Base-by-base conservation (phyloP, 139 green algal species). In the Closterium sp. region DNA sequence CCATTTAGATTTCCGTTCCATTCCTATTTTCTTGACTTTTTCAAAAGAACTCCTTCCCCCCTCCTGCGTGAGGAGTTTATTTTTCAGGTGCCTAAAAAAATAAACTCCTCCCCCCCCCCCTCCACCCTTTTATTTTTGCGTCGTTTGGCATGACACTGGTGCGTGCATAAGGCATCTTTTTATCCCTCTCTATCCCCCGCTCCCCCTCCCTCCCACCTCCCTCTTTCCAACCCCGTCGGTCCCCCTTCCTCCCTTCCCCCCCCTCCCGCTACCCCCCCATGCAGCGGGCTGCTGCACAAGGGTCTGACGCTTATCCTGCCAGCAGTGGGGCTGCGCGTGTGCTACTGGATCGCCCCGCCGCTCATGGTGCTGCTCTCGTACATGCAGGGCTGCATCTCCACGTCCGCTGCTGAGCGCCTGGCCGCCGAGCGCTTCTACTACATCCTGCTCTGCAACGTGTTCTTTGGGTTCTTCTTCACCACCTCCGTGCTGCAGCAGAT, bases 401-500 rank as follows among this genome's bases (percentile, higher is more conserved):
- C 31, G 30, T 88, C 69, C 64, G 87, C 33, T 31, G 31, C 34
- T 32, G 33, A 88, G 87, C 34, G 88, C 35, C n/a, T 32, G 4
- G 87, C 87, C 2, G 38, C 88, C 4, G 32, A 55, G 86, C 87
- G 55, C 43, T 88, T 89, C 83, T 93, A 91, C 55, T 93, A 83
- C 33, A 28, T 93, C n/a, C 69, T 93, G 86, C 90, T 93, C 35
- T 93, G 93, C 90, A 93, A 93, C 33, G 4, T 93, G 8, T 93
- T 93, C 76, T 33, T 93, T 21, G 90, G 90, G 3, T 93, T 89
- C 76, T 34, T 85, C 33, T 92, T 93, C n/a, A 92, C 90, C 23
- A 89, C 89, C 66, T 91, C 90, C 5, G 38, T 93, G 23, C 31
- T 92, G 9, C 30, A 30, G 21, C 31, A 89, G 19, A 36, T 93